A percentile compares a stretch with the other conserved stretches of the same genome.
phyloP scores from a whole-genome alignment of 805 yeast genomes.

The Myxozyma lipomycoides region DNA sequence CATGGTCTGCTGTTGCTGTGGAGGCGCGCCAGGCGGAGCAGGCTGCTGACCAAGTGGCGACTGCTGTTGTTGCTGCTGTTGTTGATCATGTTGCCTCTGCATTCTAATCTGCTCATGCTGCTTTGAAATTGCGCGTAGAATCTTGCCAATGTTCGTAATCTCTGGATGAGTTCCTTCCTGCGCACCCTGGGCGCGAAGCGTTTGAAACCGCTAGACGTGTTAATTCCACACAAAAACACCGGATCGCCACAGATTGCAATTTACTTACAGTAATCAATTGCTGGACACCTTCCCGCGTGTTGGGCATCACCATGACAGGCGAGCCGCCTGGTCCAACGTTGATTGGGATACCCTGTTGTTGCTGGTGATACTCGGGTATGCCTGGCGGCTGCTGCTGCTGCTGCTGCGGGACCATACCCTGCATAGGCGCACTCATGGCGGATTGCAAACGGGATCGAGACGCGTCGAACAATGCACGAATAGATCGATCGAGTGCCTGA shows the following conservation, averaged over 20 bases:
- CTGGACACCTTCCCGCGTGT: conserved; percentile 24
- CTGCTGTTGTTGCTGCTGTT: conserved; percentile 30
- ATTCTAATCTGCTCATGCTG: conserved; percentile 41
- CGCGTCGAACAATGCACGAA: background rate
- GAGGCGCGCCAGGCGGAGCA: conserved; percentile 21
- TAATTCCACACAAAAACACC: background rate
- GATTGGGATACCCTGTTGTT: background rate
- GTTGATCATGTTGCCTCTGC: conserved; percentile 33
- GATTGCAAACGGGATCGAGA: background rate
- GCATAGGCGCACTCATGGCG: background rate
- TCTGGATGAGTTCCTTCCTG: conserved; percentile 54
- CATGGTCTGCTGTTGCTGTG: conserved; percentile 2
- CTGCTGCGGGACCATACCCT: background rate
- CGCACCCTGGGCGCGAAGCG: conserved; percentile 55
- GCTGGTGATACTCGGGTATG: background rate
- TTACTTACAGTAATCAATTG: conserved; percentile 21
- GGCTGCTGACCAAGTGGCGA: conserved; percentile 29
- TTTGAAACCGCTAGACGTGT: conserved; percentile 51
- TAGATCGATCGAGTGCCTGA: background rate
- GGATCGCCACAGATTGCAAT: background rate
- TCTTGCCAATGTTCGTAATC: conserved; percentile 52
- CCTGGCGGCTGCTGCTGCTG: background rate
- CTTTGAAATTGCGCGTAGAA: conserved; percentile 44
- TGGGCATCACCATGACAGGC: conserved; percentile 9
- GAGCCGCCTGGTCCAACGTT: background rate